Evolutionary conservation across 2,329 filamentous ascomycete species (phyloP).

Genomic region (Aspergillus uvarum): DNA sequence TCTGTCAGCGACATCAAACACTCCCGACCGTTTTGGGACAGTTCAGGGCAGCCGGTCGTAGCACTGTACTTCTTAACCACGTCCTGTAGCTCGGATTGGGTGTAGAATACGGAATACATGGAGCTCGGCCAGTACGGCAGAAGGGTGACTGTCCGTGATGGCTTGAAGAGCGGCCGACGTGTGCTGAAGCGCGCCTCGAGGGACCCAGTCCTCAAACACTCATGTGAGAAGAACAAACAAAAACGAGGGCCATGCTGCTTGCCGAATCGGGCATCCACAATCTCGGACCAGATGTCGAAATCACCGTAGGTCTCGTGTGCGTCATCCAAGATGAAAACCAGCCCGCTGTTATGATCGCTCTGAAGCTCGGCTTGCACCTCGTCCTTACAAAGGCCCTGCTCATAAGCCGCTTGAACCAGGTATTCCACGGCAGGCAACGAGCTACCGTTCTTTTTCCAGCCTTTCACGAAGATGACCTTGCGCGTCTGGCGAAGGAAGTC

Average conservation of each 20-base stretch:
- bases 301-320: neutral
- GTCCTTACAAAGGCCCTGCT: neutral
- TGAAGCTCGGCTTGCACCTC: neutral
- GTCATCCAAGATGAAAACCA: neutral
- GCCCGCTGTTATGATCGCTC: neutral
- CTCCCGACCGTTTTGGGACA: too few relatives aligned
- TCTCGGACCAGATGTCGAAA: neutral
- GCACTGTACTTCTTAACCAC: too few relatives aligned
- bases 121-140: too few relatives aligned
- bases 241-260: neutral
- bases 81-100: too few relatives aligned
- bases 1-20: too few relatives aligned
- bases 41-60: too few relatives aligned
- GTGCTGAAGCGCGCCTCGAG: too few relatives aligned
- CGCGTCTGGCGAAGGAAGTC: neutral
- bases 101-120: too few relatives aligned
- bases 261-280: neutral
- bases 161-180: too few relatives aligned
- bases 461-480: neutral
- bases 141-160: too few relatives aligned
- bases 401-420: neutral
- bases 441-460: neutral
- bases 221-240: neutral
- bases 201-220: too few relatives aligned
- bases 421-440: neutral